These are phyloP conservation scores for Cladophialophora yegresii DNA, from an alignment of 2,329 filamentous ascomycete species.

Conservation along the genomic window DNA sequence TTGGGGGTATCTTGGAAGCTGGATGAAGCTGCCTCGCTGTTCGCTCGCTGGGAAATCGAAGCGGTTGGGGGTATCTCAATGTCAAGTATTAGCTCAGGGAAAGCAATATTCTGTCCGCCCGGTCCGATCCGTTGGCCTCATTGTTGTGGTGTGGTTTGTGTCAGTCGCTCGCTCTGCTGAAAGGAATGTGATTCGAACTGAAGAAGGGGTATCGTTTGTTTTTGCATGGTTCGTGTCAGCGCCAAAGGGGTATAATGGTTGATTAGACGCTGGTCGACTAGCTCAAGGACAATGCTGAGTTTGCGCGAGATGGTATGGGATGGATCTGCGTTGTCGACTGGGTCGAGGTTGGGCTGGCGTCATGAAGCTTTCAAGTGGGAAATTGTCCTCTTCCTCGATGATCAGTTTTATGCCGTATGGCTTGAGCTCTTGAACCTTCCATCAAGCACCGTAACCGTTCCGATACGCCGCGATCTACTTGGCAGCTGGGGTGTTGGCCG, in stretches of 20 bases:
- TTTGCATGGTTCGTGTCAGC: conserved; percentile 21
- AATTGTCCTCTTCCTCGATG: not conserved
- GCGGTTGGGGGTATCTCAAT: conserved; percentile 29
- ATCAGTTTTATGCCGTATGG: not conserved
- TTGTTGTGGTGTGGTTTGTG: conserved; percentile 4
- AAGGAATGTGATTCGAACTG: conserved; percentile 4
- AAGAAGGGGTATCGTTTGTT: conserved; percentile 19
- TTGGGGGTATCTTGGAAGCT: conserved; percentile 30
- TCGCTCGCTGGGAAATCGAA: conserved; percentile 8
- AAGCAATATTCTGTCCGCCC: conserved; percentile 25
- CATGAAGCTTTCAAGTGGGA: not conserved
- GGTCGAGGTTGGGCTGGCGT: not conserved
- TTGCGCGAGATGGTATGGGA: not conserved
- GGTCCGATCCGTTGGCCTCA: conserved; percentile 12
- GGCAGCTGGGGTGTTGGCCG: conserved; percentile 24
- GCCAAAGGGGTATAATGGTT: conserved; percentile 27
- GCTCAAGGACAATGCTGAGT: conserved; percentile 6
- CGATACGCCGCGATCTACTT: conserved; percentile 15
- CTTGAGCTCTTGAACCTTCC: not conserved
- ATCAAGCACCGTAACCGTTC: conserved; percentile 10
- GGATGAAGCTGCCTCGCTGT: conserved; percentile 20
- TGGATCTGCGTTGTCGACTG: not conserved
- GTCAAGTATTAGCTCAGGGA: conserved; percentile 9
- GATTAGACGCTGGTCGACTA: conserved; percentile 29
- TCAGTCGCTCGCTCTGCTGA: conserved; percentile 1